Conservation (phyloP, 2,329 filamentous ascomycete genomes). For the Fusarium compactum region DNA sequence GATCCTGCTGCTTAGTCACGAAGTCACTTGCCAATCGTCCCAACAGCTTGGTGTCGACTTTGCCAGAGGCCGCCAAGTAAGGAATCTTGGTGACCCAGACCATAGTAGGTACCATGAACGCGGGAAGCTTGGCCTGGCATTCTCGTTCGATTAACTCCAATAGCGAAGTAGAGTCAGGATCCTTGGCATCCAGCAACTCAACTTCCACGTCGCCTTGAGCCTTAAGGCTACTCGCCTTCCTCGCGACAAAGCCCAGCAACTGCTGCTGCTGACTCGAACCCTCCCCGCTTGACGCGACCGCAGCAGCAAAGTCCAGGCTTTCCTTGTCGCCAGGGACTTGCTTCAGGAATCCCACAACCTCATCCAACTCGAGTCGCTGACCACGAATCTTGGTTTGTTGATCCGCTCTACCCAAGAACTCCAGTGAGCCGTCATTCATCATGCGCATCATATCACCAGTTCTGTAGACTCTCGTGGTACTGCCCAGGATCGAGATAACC, state of each 20-base stretch:
- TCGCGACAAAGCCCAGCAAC: constrained; percentile 1
- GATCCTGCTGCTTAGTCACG: background rate
- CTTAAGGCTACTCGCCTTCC: background rate
- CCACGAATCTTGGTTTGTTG: constrained; percentile 34
- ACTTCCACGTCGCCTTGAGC: background rate
- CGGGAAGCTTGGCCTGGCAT: constrained; percentile 12
- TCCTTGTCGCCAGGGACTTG: background rate
- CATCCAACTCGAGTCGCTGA: constrained; percentile 24
- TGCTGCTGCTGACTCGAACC: background rate
- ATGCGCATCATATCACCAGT: constrained; percentile 36
- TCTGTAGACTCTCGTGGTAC: constrained; percentile 6
- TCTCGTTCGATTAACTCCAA: background rate
- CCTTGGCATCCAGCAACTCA: background rate
- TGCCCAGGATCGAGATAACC: background rate
- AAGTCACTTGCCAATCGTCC: constrained; percentile 10
- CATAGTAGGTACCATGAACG: constrained; percentile 25
- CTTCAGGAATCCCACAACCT: constrained; percentile 21
- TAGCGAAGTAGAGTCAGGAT: background rate
- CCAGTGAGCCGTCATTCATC: constrained; percentile 24
- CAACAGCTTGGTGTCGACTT: constrained; percentile 23
- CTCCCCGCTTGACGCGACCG: constrained; percentile 1
- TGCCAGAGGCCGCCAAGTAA: constrained; percentile 24
- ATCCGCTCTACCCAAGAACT: constrained; percentile 21
- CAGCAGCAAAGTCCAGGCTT: constrained; percentile 21
- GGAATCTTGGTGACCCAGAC: constrained; percentile 23